These are phyloP conservation scores for Erythrophleum ivorense DNA, from an alignment of 331 rosid species.

Conservation along the genomic window DNA sequence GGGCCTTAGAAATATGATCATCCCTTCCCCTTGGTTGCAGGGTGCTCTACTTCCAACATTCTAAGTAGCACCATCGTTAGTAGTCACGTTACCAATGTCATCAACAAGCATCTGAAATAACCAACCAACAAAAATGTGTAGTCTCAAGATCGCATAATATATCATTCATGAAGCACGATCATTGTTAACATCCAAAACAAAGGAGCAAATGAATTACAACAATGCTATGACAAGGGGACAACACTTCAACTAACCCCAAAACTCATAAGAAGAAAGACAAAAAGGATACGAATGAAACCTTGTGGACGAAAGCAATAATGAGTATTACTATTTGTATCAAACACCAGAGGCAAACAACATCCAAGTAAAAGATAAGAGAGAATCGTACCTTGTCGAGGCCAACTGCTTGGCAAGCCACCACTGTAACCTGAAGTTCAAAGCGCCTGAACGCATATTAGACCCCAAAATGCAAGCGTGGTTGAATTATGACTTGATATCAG, in stretches of 20 bases:
- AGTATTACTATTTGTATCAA: background rate
- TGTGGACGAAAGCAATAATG: background rate
- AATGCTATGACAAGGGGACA: background rate
- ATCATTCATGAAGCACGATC: background rate
- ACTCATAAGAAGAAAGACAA: background rate
- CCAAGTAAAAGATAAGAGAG: too few relatives aligned
- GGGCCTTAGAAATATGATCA: background rate
- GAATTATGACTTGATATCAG: background rate
- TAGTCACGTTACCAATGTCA: conserved; percentile 92
- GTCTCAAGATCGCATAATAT: background rate
- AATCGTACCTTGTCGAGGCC: too few relatives aligned
- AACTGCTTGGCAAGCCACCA: too few relatives aligned
- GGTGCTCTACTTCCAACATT: conserved; percentile 98
- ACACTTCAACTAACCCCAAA: background rate
- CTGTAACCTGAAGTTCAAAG: too few relatives aligned
- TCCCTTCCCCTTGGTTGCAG: conserved; percentile 84
- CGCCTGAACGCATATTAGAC: conserved; percentile 1
- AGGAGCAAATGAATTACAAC: background rate
- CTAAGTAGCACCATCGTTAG: conserved; percentile 97
- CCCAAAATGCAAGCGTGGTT: background rate
- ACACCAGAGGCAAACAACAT: background rate
- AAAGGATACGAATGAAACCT: background rate
- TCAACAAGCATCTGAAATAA: conserved; percentile 88
- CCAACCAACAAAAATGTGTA: conserved; percentile 8
- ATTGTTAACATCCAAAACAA: background rate